Conservation (phyloP, 176 grass and related monocot species). For the Poa pratensis region DNA sequence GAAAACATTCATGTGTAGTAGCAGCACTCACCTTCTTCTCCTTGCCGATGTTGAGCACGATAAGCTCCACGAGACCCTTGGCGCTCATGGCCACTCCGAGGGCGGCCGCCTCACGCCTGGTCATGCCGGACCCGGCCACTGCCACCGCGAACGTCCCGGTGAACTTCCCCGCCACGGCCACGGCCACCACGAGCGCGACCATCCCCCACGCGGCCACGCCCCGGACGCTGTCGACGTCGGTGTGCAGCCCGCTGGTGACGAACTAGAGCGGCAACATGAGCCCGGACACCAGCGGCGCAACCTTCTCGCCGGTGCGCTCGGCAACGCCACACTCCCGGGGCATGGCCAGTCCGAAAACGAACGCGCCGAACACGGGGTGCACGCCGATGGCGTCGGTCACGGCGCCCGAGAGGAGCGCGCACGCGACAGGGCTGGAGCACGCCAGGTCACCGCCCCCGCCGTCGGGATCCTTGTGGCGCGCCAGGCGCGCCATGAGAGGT, state of each 20-base stretch:
- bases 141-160: conserved; percentile 56
- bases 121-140: conserved; percentile 51
- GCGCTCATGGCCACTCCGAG: conserved; percentile 72
- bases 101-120: conserved; percentile 43
- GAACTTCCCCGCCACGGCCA: conserved; percentile 56
- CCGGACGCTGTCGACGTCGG: conserved; percentile 51
- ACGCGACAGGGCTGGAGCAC: conserved; percentile 10
- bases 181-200: conserved; percentile 51
- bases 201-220: conserved; percentile 55
- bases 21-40: conserved; percentile 53
- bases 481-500: conserved; percentile 63
- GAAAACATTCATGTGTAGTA: not conserved
- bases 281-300: conserved; percentile 56
- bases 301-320: conserved; percentile 40
- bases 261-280: conserved; percentile 76
- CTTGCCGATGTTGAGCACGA: conserved; percentile 80
- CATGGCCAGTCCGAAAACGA: conserved; percentile 63
- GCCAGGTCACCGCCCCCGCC: conserved; percentile 39
- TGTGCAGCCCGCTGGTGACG: conserved; percentile 64
- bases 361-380: conserved; percentile 66
- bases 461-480: conserved; percentile 7
- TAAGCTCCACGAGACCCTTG: conserved; percentile 79
- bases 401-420: conserved; percentile 33
- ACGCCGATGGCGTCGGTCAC: conserved; percentile 64
- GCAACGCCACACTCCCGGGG: conserved; percentile 55